Base-by-base conservation (phyloP, 1,139 yeast species). In the Candida gigantensis region DNA sequence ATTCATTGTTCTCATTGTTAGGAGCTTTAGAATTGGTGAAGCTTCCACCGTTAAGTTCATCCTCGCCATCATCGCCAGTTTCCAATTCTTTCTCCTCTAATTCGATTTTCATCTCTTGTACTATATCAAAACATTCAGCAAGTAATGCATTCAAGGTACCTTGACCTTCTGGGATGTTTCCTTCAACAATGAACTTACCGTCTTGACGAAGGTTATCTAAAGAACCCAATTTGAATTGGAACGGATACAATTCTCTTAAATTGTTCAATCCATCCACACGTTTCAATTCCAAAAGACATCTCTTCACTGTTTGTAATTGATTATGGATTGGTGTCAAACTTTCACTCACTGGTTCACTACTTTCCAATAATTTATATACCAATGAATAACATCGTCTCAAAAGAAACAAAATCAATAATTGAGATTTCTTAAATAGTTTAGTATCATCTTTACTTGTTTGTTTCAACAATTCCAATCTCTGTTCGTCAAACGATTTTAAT, bases 81-180 rank as follows among this genome's bases (percentile, higher is more conserved):
- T 51, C 57, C 16, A 72, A 77, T 44, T 77, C 78, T 46, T 67
- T 70, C 40, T 86, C 95, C 53, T 88, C 94, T 43, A 88, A 77
- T 54, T 90, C 97, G 23, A 87, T 84, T 55, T 88, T 84, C 53
- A 92, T 70, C 62, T 92, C 98, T 57, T 92, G 90, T 38, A 87
- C 72, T 40, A 90, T 84, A 60, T 92, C 98, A 57, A 88, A 92
- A 60, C 97, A 90, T 59, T 90, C 97, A 2, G 96, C 94, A 34
- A 92, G 68, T 44, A 92, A 65, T 1, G 96, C 96, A 58, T 83
- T 89, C 44, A 92, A 71, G 26, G 95, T 82, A 8, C 96, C 97
- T 62, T 92, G 98, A 10, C 98, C 98, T 60, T 92, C 97, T 6
- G 98, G 98, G 27, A 90, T 83, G 46, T 86, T 85, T 37, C 81